Base-by-base conservation (phyloP, 164 flowering plant species). In the Annona squamosa region DNA sequence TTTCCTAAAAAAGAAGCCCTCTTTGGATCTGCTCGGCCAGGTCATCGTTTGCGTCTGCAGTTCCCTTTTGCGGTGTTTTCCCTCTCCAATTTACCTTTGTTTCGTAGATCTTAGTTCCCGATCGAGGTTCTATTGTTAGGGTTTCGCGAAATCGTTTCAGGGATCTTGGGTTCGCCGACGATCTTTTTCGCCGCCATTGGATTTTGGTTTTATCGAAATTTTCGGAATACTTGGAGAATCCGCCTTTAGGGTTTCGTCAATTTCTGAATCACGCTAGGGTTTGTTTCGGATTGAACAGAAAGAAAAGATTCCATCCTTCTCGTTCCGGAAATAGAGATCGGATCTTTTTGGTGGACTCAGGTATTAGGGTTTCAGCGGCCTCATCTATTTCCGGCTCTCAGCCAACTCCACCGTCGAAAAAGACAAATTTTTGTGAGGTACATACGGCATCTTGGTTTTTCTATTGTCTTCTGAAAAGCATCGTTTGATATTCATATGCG, bases 201-300 rank as follows among this genome's bases (percentile, higher is more conserved):
- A 26, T 37, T 42, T 61, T 41, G 37, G 73, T 62, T 79, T 82
- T 73, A 45, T 26, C 41, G 64, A 43, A 52, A 67, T 77, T n/a
- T 41, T 10, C 16, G 43, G 65, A 26, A 26, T 63, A 16, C 56
- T 52, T 70, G 44, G 46, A 46, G 43, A 46, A 42, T 71, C 76
- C 81, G 80, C 85, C 81, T 79, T 81, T 86, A 75, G 81, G 82
- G 77, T 77, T 70, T 26, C 7, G 68, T 45, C 47, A 52, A 43
- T 68, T 72, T 43, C 63, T 77, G 74, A 69, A 78, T 79, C 74
- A 18, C 42, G 2, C 71, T 68, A 63, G 68, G 79, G 74, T 16
- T 64, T 73, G 45, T 17, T 9, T 46, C 4, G n/a, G 19, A 0
- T 72, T 77, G 48, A 48, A 3, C 62, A 6, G 57, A 19, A 57